phyloP scores from a whole-genome alignment of 495 filamentous ascomycete species.

The Lichenothelia convexa region DNA sequence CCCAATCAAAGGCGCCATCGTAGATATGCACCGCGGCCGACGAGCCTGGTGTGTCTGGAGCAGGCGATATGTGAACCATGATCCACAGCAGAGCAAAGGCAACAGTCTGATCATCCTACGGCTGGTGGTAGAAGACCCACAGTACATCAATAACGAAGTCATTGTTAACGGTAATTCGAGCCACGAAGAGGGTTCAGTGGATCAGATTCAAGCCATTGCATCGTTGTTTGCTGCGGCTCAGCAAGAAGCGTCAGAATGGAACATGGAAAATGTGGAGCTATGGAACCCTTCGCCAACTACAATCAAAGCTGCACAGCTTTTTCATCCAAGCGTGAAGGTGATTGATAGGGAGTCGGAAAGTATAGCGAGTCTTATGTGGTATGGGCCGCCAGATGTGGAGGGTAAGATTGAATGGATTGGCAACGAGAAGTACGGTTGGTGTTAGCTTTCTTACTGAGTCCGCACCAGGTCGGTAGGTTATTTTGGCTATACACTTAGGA shows the following conservation, averaged over 20 bases:
- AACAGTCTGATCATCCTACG: conserved; percentile 68
- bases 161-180: not conserved
- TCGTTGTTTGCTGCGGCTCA: conserved; percentile 35
- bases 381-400: conserved; percentile 29
- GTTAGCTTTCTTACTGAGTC: too few species aligned
- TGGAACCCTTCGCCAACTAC: conserved; percentile 46
- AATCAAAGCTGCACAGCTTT: conserved; percentile 37
- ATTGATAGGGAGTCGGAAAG: conserved; percentile 43
- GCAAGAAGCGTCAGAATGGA: conserved; percentile 36
- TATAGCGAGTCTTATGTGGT: conserved; percentile 48
- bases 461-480: too few species aligned
- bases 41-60: conserved; percentile 71
- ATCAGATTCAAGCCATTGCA: conserved; percentile 28
- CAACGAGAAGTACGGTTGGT: conserved; percentile 94
- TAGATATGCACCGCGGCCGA: conserved; percentile 27
- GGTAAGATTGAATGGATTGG: conserved; percentile 60
- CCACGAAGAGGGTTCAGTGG: too few species aligned
- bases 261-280: conserved; percentile 38
- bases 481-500: too few species aligned
- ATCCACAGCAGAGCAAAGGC: conserved; percentile 25
- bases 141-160: conserved; percentile 13
- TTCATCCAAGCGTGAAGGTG: conserved; percentile 30
- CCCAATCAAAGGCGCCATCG: conserved; percentile 48
- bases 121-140: conserved; percentile 49
- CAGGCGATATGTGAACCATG: conserved; percentile 41